Evolutionary conservation across 2,329 filamentous ascomycete species (phyloP).

Genomic region (Xylariales sp.): DNA sequence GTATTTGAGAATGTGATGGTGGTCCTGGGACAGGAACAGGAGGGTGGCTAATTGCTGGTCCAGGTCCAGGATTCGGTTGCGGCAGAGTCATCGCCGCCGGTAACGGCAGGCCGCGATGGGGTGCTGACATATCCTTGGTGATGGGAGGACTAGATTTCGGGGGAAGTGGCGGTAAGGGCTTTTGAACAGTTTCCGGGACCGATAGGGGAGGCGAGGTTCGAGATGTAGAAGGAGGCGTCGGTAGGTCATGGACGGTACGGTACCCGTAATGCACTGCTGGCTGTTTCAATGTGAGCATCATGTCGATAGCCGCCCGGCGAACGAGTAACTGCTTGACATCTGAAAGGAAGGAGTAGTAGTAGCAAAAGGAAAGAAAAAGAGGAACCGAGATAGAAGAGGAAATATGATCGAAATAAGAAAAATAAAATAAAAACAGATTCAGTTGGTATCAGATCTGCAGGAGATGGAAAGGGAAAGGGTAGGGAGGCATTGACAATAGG

Average conservation of each 20-base stretch:
- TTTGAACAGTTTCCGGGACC: conserved; percentile 42
- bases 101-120: conserved; percentile 65
- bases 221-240: conserved; percentile 51
- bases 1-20: conserved; percentile 24
- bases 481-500: conserved; percentile 1
- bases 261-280: conserved; percentile 55
- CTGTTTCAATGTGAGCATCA: conserved; percentile 60
- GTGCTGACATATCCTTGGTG: conserved; percentile 63
- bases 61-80: conserved; percentile 27
- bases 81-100: conserved; percentile 62
- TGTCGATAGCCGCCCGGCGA: conserved; percentile 23
- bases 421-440: background rate
- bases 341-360: background rate
- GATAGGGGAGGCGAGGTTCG: conserved; percentile 51
- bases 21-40: conserved; percentile 20
- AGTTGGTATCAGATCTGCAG: conserved; percentile 15
- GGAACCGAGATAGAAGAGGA: conserved; percentile 16
- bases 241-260: conserved; percentile 58
- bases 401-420: too few relatives aligned
- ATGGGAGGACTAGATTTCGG: conserved; percentile 41
- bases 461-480: conserved; percentile 11
- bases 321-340: conserved; percentile 18
- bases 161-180: conserved; percentile 31
- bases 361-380: conserved; percentile 17
- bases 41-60: conserved; percentile 23